phyloP scores from a whole-genome alignment of 2,329 filamentous ascomycete genomes.

The Hypomyces rosellus region DNA sequence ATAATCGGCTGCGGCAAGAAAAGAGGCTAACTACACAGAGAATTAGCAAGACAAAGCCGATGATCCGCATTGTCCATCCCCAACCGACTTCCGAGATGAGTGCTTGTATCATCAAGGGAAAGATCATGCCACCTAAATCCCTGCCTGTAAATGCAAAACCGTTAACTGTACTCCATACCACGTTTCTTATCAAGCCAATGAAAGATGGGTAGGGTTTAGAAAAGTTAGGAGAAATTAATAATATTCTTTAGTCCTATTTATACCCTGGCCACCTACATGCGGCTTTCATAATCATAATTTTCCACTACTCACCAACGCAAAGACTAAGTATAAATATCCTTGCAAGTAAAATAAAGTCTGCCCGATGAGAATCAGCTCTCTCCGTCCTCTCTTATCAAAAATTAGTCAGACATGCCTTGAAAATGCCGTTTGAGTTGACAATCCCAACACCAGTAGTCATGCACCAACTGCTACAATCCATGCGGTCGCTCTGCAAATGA shows the following conservation, averaged over 20 bases:
- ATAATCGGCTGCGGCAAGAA: conserved; percentile 48
- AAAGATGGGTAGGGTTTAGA: conserved; percentile 39
- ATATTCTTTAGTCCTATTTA: conserved; percentile 35
- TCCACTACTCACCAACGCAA: neutral
- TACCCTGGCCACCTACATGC: too few relatives aligned
- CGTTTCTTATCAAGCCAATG: conserved; percentile 73
- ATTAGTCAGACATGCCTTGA: neutral
- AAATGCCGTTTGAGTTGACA: neutral
- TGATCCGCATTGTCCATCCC: conserved; percentile 42
- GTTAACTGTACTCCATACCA: conserved; percentile 68
- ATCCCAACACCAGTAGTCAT: conserved; percentile 1
- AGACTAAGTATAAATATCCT: neutral
- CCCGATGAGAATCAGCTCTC: neutral
- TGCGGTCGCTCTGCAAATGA: neutral
- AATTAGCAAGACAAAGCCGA: conserved; percentile 43
- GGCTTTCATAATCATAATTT: too few relatives aligned
- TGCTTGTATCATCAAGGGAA: conserved; percentile 43
- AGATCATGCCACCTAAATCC: conserved; percentile 62
- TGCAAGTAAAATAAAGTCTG: neutral
- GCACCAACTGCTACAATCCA: conserved; percentile 2
- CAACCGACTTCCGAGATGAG: conserved; percentile 44
- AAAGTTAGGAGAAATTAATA: conserved; percentile 77
- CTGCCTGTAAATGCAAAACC: conserved; percentile 74
- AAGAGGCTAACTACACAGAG: conserved; percentile 42
- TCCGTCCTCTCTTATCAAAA: neutral